Percentiles rank a stretch among this genome's conserved stretches.
These are phyloP conservation scores for Ziziphus jujuba DNA, from an alignment of 306 rosid species.

Conservation along the genomic window DNA sequence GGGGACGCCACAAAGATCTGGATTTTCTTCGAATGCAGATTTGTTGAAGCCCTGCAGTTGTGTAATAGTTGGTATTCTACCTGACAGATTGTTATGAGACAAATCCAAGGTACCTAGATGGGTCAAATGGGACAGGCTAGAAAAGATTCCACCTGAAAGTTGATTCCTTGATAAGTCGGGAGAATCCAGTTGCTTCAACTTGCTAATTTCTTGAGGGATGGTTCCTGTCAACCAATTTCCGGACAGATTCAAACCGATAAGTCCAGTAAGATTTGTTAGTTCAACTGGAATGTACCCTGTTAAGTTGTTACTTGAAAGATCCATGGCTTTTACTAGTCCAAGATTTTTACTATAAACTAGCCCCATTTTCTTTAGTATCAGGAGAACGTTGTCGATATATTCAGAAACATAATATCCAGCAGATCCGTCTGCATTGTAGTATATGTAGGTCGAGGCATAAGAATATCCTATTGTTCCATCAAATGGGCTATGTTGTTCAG, in stretches of 20 bases:
- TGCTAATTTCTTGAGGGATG: neutral
- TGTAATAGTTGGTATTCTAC: slow-evolving; percentile 9
- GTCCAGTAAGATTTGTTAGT: neutral
- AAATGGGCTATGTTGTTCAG: neutral
- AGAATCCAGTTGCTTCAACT: neutral
- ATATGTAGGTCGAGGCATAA: neutral
- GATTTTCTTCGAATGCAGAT: neutral
- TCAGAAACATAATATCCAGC: too few species aligned
- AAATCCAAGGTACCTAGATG: neutral
- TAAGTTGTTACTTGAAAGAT: slow-evolving; percentile 10
- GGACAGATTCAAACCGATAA: slow-evolving; percentile 3
- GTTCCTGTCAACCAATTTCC: slow-evolving; percentile 3
- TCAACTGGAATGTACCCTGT: slow-evolving; percentile 2
- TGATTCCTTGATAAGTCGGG: slow-evolving; percentile 22
- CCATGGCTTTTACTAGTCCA: slow-evolving; percentile 4
- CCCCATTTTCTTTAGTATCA: neutral
- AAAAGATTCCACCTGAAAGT: slow-evolving; percentile 17
- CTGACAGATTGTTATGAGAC: slow-evolving; percentile 14
- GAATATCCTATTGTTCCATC: neutral
- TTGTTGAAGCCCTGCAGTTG: slow-evolving; percentile 7
- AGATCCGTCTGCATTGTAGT: too few species aligned
- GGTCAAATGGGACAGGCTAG: neutral
- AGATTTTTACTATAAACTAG: neutral
- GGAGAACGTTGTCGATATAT: neutral
- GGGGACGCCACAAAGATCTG: neutral